phyloP scores from a whole-genome alignment of 116 monocot species.

The Trichopus zeylanicus region DNA sequence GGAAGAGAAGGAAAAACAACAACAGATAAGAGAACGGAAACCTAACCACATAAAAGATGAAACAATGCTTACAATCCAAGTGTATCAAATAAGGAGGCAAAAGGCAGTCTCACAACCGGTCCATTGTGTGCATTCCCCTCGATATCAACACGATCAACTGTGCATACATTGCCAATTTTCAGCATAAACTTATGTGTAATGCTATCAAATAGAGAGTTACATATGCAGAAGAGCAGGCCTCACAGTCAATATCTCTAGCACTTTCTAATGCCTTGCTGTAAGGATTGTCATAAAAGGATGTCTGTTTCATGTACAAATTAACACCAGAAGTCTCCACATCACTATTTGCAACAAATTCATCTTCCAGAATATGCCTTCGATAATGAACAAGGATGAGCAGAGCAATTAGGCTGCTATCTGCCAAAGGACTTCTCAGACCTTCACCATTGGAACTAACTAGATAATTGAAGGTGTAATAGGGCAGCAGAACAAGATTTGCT shows the following conservation, averaged over 20 bases:
- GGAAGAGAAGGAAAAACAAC: background rate
- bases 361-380: slow-evolving; percentile 36
- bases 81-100: slow-evolving; percentile 92
- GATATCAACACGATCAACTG: slow-evolving; percentile 93
- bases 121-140: slow-evolving; percentile 77
- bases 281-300: slow-evolving; percentile 63
- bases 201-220: background rate
- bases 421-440: slow-evolving; percentile 60
- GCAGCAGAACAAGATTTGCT: slow-evolving; percentile 95
- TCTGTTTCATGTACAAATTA: slow-evolving; percentile 34
- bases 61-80: slow-evolving; percentile 72
- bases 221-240: slow-evolving; percentile 7
- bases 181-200: background rate
- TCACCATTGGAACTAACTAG: slow-evolving; percentile 81
- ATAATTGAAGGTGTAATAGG: slow-evolving; percentile 95
- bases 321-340: slow-evolving; percentile 23
- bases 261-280: slow-evolving; percentile 75
- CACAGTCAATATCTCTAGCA: slow-evolving; percentile 83
- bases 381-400: slow-evolving; percentile 86
- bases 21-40: background rate
- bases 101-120: slow-evolving; percentile 81
- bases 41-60: background rate
- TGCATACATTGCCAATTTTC: slow-evolving; percentile 16
- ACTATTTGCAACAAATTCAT: slow-evolving; percentile 18
- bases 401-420: slow-evolving; percentile 72